phyloP scores from a whole-genome alignment of 768 basidiomycete genomes.

The Coprinellus aureogranulatus region DNA sequence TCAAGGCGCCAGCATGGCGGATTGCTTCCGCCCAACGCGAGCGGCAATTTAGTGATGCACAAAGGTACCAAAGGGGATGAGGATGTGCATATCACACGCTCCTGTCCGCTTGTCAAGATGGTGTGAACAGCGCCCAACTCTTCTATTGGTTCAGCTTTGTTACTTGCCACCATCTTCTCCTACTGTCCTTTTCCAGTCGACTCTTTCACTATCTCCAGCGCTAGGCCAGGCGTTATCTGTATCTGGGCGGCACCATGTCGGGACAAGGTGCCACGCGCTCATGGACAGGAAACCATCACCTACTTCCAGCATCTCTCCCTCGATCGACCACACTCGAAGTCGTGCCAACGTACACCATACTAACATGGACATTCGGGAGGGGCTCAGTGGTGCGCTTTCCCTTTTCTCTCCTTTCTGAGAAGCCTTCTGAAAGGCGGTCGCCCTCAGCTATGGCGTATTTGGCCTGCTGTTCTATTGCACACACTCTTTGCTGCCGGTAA shows the following conservation, averaged over 20 bases:
- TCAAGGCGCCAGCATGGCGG: too few relatives aligned
- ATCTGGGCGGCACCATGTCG: background rate
- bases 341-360: conserved; percentile 23
- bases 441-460: conserved; percentile 56
- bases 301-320: conserved; percentile 27
- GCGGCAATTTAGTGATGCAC: too few relatives aligned
- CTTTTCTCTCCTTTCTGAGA: background rate
- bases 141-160: too few relatives aligned
- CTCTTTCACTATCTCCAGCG: background rate
- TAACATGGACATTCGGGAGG: conserved; percentile 33
- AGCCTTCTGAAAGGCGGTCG: background rate
- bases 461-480: conserved; percentile 65
- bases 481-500: conserved; percentile 54
- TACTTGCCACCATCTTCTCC: too few relatives aligned
- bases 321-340: conserved; percentile 12
- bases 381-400: conserved; percentile 27
- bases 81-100: too few relatives aligned
- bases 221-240: background rate
- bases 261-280: conserved; percentile 1
- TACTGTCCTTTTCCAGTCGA: too few relatives aligned
- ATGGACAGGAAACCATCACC: conserved; percentile 4
- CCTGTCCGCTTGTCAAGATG: too few relatives aligned
- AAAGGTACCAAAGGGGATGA: too few relatives aligned
- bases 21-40: too few relatives aligned
- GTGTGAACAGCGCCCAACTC: too few relatives aligned